phyloP scores from a whole-genome alignment of 2,329 filamentous ascomycete genomes.

The Sodiomyces alkalinus region DNA sequence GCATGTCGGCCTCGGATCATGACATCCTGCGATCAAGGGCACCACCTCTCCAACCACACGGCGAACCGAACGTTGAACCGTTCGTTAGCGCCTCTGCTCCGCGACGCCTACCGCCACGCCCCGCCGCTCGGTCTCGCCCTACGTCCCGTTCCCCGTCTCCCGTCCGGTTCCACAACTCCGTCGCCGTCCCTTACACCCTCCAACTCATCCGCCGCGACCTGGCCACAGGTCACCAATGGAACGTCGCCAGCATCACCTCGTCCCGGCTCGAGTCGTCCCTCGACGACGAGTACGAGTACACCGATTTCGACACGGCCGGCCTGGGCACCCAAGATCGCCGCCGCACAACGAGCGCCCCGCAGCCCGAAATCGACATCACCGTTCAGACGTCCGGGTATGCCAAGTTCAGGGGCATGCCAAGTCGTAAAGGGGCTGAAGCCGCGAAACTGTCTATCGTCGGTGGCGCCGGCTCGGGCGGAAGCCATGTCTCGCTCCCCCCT shows the following conservation, averaged over 20 bases:
- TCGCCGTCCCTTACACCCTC: slow-evolving; percentile 32
- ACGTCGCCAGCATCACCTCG: slow-evolving; percentile 51
- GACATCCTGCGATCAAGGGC: no score
- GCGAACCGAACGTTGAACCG: no score
- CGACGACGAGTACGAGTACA: slow-evolving; percentile 13
- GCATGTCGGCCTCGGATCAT: no score
- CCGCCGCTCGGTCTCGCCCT: background rate
- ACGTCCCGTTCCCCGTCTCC: slow-evolving; percentile 21
- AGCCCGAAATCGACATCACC: slow-evolving; percentile 33
- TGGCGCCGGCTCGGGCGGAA: background rate
- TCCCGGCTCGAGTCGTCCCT: slow-evolving; percentile 28
- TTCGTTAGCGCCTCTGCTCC: no score
- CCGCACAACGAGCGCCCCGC: slow-evolving; percentile 6
- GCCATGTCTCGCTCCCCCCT: slow-evolving; percentile 3
- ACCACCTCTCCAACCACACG: no score
- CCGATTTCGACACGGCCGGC: slow-evolving; percentile 8
- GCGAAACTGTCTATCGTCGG: slow-evolving; percentile 1
- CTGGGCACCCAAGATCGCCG: slow-evolving; percentile 9
- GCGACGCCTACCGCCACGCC: background rate
- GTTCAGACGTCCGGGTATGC: slow-evolving; percentile 41
- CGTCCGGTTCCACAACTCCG: slow-evolving; percentile 15
- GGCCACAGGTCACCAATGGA: slow-evolving; percentile 55
- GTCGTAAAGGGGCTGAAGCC: slow-evolving; percentile 19
- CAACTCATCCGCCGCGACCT: slow-evolving; percentile 63
- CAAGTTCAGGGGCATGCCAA: slow-evolving; percentile 37